These are phyloP conservation scores for Aspergillus pseudoterreus DNA, from an alignment of 2,329 filamentous ascomycete species.

Conservation along the genomic window DNA sequence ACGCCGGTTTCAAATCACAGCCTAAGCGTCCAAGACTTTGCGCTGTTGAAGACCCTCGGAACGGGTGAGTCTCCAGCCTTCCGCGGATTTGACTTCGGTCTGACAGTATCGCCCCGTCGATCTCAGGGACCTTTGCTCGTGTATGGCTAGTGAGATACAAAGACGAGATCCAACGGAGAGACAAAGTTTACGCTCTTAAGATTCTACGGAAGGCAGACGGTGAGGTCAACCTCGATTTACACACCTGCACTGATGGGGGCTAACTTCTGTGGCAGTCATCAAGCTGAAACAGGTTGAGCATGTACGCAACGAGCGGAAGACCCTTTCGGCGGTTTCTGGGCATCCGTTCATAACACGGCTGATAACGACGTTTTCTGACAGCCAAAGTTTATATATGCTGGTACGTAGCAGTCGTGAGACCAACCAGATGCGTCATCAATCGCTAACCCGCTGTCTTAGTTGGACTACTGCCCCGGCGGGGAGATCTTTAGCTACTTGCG, in stretches of 20 bases:
- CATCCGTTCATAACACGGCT: constrained; percentile 65
- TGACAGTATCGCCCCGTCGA: constrained; percentile 7
- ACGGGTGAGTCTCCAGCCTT: constrained; percentile 37
- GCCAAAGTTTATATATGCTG: constrained; percentile 55
- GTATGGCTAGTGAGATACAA: constrained; percentile 48
- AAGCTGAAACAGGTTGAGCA: constrained; percentile 67
- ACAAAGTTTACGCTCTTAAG: constrained; percentile 48
- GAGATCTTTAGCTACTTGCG: constrained; percentile 65
- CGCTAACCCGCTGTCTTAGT: constrained; percentile 30
- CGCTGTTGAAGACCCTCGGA: constrained; percentile 47
- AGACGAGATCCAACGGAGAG: constrained; percentile 29
- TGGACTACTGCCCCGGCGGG: constrained; percentile 65
- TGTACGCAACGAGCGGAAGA: constrained; percentile 63
- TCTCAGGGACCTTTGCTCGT: constrained; percentile 48
- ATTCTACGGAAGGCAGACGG: constrained; percentile 50
- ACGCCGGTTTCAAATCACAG: constrained; percentile 35
- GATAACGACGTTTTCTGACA: constrained; percentile 62
- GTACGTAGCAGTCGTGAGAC: constrained; percentile 24
- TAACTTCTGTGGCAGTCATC: constrained; percentile 36
- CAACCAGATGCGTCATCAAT: not conserved
- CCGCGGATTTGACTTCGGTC: constrained; percentile 5
- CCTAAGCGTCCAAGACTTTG: constrained; percentile 43
- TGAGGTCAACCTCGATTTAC: constrained; percentile 18
- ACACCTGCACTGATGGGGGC: not conserved
- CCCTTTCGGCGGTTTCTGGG: constrained; percentile 59